These are phyloP conservation scores for Lasiodiplodia sp. DNA, from an alignment of 2,329 filamentous ascomycete species.

Conservation along the genomic window DNA sequence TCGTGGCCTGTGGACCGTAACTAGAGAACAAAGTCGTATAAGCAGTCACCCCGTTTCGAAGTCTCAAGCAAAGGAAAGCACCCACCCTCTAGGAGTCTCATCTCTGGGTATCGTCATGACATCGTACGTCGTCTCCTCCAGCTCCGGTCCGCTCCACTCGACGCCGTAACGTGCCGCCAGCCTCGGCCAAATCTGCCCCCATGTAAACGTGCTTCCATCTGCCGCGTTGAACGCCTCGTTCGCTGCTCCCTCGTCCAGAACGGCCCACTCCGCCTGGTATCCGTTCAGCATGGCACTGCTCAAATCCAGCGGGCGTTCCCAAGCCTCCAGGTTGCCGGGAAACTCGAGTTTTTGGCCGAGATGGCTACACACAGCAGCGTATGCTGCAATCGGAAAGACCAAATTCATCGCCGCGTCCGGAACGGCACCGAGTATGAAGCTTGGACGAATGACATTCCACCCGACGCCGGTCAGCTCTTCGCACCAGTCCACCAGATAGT, in stretches of 20 bases:
- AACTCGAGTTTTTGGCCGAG: constrained; percentile 53
- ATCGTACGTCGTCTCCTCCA: constrained; percentile 34
- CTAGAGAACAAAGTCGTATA: constrained; percentile 18
- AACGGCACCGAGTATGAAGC: constrained; percentile 58
- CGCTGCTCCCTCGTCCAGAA: constrained; percentile 49
- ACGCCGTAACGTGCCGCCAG: constrained; percentile 56
- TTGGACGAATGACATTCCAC: constrained; percentile 59
- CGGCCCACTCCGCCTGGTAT: constrained; percentile 60
- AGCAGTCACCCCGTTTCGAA: neutral
- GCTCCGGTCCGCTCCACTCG: constrained; percentile 44
- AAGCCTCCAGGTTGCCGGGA: constrained; percentile 53
- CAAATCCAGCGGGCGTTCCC: constrained; percentile 53
- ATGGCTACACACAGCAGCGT: constrained; percentile 57
- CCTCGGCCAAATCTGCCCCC: constrained; percentile 58
- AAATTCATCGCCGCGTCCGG: constrained; percentile 61
- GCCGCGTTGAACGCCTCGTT: constrained; percentile 60
- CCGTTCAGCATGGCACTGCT: constrained; percentile 57
- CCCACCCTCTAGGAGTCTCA: constrained; percentile 41
- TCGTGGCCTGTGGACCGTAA: constrained; percentile 48
- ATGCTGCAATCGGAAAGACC: constrained; percentile 57
- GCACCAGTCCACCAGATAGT: constrained; percentile 56
- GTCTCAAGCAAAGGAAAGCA: neutral
- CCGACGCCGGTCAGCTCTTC: constrained; percentile 40
- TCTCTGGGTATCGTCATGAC: constrained; percentile 38
- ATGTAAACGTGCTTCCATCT: constrained; percentile 56